Evolutionary conservation across 1,139 yeast species (phyloP).

Genomic region (Geotrichum siamense): DNA sequence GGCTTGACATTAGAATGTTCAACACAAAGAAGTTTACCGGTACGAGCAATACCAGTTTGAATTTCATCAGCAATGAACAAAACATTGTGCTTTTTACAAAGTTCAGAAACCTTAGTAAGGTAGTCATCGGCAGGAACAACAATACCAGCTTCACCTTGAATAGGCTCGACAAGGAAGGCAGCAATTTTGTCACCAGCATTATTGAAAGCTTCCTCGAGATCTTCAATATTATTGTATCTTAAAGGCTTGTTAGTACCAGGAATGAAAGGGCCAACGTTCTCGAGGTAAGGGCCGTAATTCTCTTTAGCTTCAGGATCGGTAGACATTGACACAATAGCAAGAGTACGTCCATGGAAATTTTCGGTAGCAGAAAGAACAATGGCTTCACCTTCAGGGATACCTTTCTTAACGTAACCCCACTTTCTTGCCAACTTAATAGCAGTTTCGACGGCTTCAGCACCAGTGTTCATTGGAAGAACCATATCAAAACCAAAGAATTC

Average conservation of each 20-base stretch:
- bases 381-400: slow-evolving; percentile 76
- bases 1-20: slow-evolving; percentile 84
- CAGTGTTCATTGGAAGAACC: slow-evolving; percentile 97
- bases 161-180: slow-evolving; percentile 88
- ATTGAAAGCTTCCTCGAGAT: slow-evolving; percentile 72
- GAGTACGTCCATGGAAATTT: slow-evolving; percentile 94
- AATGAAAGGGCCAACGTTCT: slow-evolving; percentile 73
- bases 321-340: slow-evolving; percentile 92
- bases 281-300: slow-evolving; percentile 84
- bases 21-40: slow-evolving; percentile 87
- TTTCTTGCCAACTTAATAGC: slow-evolving; percentile 90
- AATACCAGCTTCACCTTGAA: slow-evolving; percentile 98
- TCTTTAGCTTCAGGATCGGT: slow-evolving; percentile 91
- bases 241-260: slow-evolving; percentile 45
- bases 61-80: slow-evolving; percentile 92
- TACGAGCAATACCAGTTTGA: slow-evolving; percentile 96
- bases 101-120: slow-evolving; percentile 59
- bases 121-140: slow-evolving; percentile 87
- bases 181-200: slow-evolving; percentile 88
- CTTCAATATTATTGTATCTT: slow-evolving; percentile 53
- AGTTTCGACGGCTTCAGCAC: slow-evolving; percentile 98
- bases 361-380: slow-evolving; percentile 78
- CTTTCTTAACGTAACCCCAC: slow-evolving; percentile 92
- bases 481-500: slow-evolving; percentile 85
- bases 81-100: slow-evolving; percentile 79